phyloP scores from a whole-genome alignment of 768 basidiomycete genomes.

The Piloderma croceum region DNA sequence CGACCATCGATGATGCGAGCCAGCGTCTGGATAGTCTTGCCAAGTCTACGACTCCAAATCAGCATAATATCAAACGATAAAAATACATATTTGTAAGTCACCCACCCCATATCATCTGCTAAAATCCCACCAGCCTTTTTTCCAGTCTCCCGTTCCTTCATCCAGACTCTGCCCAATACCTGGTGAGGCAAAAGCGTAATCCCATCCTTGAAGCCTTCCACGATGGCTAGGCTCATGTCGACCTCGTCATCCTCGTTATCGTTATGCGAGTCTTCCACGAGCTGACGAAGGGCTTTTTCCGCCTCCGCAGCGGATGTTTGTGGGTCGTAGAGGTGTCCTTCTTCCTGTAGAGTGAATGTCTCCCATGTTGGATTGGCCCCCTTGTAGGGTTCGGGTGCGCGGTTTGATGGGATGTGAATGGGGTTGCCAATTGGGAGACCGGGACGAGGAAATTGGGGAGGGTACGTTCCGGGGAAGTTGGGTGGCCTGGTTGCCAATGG shows the following conservation, averaged over 20 bases:
- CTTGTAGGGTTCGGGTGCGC: conserved; percentile 15
- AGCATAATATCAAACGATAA: conserved; percentile 1
- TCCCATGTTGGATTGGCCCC: conserved; percentile 23
- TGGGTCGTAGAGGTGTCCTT: conserved; percentile 23
- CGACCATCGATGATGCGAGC: conserved; percentile 81
- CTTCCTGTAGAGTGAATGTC: conserved; percentile 25
- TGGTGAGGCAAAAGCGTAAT: conserved; percentile 83
- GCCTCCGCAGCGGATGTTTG: conserved; percentile 50
- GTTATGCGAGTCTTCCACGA: conserved; percentile 63
- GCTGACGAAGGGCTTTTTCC: conserved; percentile 71
- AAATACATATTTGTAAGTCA: conserved; percentile 1
- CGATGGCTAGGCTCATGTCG: conserved; percentile 60
- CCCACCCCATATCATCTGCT: conserved; percentile 86
- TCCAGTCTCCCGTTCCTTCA: conserved; percentile 74
- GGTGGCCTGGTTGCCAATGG: too few relatives aligned
- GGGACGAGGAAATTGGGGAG: not conserved
- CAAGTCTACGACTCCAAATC: conserved; percentile 45
- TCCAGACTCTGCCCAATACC: conserved; percentile 80
- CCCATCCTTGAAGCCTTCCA: conserved; percentile 70
- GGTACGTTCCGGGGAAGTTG: not conserved
- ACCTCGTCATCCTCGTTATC: conserved; percentile 53
- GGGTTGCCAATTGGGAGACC: conserved; percentile 15
- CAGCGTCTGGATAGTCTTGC: conserved; percentile 90
- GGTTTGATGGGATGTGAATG: conserved; percentile 34
- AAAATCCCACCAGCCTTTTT: conserved; percentile 84